Evolutionary conservation across 768 basidiomycete species (phyloP).

Genomic region (Amylocystis lapponica): DNA sequence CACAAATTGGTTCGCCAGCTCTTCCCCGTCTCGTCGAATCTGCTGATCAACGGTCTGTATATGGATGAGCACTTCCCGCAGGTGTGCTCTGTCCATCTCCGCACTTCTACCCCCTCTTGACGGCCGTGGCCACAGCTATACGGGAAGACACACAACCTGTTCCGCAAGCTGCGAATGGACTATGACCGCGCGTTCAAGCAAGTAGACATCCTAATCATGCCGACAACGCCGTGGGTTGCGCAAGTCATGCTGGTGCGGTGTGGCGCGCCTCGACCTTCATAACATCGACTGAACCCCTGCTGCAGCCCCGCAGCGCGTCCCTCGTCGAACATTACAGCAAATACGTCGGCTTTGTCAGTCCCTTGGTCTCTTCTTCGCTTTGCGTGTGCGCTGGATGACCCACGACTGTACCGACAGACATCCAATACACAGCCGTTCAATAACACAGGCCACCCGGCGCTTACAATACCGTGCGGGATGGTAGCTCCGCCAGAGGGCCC

Average conservation of each 20-base stretch:
- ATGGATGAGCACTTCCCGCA: conserved; percentile 24
- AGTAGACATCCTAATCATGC: conserved; percentile 32
- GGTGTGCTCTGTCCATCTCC: conserved; percentile 2
- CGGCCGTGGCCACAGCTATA: conserved; percentile 10
- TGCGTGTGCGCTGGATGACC: neutral
- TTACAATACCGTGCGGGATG: conserved; percentile 39
- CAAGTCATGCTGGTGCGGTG: conserved; percentile 13
- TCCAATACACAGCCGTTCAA: conserved; percentile 20
- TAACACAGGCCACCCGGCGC: conserved; percentile 36
- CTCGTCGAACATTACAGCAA: conserved; percentile 16
- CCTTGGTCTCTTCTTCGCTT: neutral
- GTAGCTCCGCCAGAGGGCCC: conserved; percentile 30
- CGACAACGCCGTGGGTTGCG: conserved; percentile 31
- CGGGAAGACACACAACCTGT: conserved; percentile 33
- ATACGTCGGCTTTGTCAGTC: conserved; percentile 12
- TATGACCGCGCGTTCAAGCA: conserved; percentile 26
- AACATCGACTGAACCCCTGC: neutral
- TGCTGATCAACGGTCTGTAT: conserved; percentile 25
- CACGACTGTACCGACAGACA: conserved; percentile 3
- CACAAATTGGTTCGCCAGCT: conserved; percentile 10
- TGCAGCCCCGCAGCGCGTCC: conserved; percentile 21
- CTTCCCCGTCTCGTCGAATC: conserved; percentile 11
- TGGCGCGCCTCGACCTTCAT: too few relatives aligned
- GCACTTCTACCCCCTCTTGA: neutral
- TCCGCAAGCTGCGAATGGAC: conserved; percentile 29